Percentiles rank a stretch among this genome's conserved stretches.
Conservation (phyloP, 202 grass and related monocot genomes). For the Zoysia matrella region DNA sequence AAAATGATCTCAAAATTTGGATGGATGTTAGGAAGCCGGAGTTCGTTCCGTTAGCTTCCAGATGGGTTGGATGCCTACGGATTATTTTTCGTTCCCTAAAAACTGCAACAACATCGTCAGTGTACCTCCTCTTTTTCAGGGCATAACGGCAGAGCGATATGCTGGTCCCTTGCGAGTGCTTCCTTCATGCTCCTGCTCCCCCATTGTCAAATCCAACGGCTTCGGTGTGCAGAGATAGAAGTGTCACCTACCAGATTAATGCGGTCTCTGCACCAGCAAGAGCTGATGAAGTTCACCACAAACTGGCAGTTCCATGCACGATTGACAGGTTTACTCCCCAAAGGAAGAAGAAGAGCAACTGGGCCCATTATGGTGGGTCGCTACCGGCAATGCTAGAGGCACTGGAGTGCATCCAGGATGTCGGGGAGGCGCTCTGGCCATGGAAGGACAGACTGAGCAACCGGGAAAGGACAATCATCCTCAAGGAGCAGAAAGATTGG, state of each 20-base stretch:
- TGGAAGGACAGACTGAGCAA: slow-evolving; percentile 65
- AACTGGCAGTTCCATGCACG: slow-evolving; percentile 19
- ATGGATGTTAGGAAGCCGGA: neutral
- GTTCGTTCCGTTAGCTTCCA: neutral
- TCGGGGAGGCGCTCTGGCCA: slow-evolving; percentile 68
- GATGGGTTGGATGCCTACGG: neutral
- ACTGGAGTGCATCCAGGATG: slow-evolving; percentile 50
- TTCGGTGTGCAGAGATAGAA: slow-evolving; percentile 20
- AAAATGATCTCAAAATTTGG: neutral
- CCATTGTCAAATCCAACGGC: neutral
- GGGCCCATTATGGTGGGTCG: slow-evolving; percentile 59
- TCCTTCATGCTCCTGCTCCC: slow-evolving; percentile 14
- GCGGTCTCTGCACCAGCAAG: slow-evolving; percentile 28
- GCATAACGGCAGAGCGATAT: slow-evolving; percentile 33
- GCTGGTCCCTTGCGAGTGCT: slow-evolving; percentile 50
- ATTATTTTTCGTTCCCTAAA: neutral
- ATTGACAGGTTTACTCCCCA: slow-evolving; percentile 19
- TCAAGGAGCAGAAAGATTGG: slow-evolving; percentile 94
- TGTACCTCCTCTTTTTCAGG: neutral
- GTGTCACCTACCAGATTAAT: neutral
- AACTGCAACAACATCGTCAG: neutral
- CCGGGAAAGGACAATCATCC: slow-evolving; percentile 82
- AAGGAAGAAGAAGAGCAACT: slow-evolving; percentile 31
- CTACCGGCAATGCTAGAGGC: slow-evolving; percentile 67
- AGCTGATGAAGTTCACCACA: slow-evolving; percentile 1